Base-by-base conservation (phyloP, 2,329 filamentous ascomycete species). In the Drechslera avenae region DNA sequence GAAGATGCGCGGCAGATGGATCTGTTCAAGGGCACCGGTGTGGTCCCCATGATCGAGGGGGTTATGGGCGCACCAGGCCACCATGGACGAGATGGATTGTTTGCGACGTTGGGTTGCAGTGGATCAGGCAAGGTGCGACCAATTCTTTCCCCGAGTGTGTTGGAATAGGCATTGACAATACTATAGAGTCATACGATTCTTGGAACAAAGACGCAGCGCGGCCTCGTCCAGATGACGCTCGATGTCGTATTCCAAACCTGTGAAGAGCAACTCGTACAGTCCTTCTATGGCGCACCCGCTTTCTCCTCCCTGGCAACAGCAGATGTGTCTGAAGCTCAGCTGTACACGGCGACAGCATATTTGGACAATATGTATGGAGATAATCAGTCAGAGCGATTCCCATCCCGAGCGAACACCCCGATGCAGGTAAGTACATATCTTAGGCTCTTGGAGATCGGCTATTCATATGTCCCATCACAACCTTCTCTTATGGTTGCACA, bases 111-210 rank as follows among this genome's bases (percentile, higher is more conserved):
- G 50, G 94, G 94, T 13, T 91, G 97, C 35, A 97, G 93, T 6
- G 94, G 94, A 10, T 97, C 92, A 41, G 94, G 94, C 73, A 99
- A 99, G 86, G 93, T 96, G 67, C 37, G 44, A 28, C 8, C 10
- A 7, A 16, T n/a, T 10, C 7, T 4, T 13, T 28, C 12, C 12
- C 12, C 13, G 31, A 13, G 39, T 52, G 65, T n/a, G 3, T 31
- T 52, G 17, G 4, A 4, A 13, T 8, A 21, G 1, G 1, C 39
- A 16, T 49, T 66, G 31, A 66, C 13, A 16, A 23, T 13, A 7
- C 16, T n/a, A 18, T 32, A 97, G 93, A 95, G 90, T 57, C 93
- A 99, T 73, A 99, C 94, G 0, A 96, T 97, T 53, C 83, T 99
- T 13, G 94, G 94, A 47, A 95, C 90, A 10, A 88, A 87, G 61